Percentiles rank a stretch among this genome's conserved stretches.
phyloP scores from a whole-genome alignment of 73 alveolate genomes.

The Stentor coeruleus region DNA sequence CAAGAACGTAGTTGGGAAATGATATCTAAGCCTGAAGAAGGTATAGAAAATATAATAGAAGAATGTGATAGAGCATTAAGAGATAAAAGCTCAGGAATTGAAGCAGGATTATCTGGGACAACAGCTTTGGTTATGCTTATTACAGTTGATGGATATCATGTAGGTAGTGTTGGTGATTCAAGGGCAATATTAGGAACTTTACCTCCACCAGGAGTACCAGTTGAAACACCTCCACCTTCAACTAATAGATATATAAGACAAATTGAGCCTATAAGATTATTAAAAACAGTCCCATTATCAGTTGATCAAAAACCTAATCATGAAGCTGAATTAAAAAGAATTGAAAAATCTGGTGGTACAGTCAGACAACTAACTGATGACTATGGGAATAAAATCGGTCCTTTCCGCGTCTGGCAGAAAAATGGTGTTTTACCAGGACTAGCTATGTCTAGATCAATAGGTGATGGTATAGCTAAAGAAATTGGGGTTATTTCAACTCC shows the following conservation, averaged over 20 bases:
- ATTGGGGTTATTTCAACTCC: slow-evolving; percentile 52
- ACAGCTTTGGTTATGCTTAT: neutral
- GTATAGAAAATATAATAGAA: neutral
- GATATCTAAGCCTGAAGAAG: neutral
- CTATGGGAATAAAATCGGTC: slow-evolving; percentile 47
- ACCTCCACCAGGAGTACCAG: neutral
- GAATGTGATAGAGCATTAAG: too few species aligned
- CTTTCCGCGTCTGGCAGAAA: slow-evolving; percentile 41
- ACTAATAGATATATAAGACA: neutral
- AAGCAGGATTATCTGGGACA: slow-evolving; percentile 20
- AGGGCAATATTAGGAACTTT: slow-evolving; percentile 14
- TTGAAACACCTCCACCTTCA: neutral
- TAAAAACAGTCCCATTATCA: neutral
- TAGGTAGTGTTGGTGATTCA: slow-evolving; percentile 25
- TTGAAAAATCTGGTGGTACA: slow-evolving; percentile 39
- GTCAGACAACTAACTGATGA: slow-evolving; percentile 39
- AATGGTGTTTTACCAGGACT: slow-evolving; percentile 47
- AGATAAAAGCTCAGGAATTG: slow-evolving; percentile 25
- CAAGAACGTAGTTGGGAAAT: neutral
- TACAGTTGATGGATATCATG: neutral
- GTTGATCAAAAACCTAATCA: slow-evolving; percentile 32
- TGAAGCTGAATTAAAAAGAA: slow-evolving; percentile 38
- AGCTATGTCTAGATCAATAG: slow-evolving; percentile 54
- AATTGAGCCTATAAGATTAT: slow-evolving; percentile 6
- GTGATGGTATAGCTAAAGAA: slow-evolving; percentile 44